Percentiles rank a stretch among this genome's conserved stretches.
Evolutionary conservation across 345 rosid species (phyloP).

Genomic region (Microcos paniculata): DNA sequence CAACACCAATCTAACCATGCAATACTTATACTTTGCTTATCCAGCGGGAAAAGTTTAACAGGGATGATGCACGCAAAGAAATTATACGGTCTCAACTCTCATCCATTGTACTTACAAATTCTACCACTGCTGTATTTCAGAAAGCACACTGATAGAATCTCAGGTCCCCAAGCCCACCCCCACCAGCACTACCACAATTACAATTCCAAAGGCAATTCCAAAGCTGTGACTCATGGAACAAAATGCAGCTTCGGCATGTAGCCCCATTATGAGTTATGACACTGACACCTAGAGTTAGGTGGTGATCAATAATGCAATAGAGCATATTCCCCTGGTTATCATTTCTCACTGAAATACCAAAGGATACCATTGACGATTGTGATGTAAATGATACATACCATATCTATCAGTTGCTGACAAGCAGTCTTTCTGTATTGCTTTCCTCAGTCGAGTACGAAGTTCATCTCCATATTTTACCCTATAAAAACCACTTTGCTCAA

Average conservation of each 20-base stretch:
- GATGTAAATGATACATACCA: slow-evolving; percentile 35
- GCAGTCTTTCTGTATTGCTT: slow-evolving; percentile 62
- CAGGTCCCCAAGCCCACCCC: neutral
- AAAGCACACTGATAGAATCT: neutral
- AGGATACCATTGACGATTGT: neutral
- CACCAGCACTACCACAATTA: too few species aligned
- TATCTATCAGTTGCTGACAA: slow-evolving; percentile 73
- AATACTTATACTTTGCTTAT: neutral
- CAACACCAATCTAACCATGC: neutral
- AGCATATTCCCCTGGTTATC: neutral
- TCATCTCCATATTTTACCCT: slow-evolving; percentile 83
- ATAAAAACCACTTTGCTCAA: slow-evolving; percentile 84
- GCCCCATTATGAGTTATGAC: neutral
- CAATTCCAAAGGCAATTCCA: too few species aligned
- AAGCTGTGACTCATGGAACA: neutral
- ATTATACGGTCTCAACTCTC: neutral
- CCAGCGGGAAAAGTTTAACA: neutral
- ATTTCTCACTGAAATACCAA: neutral
- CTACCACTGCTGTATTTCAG: neutral
- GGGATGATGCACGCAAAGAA: neutral
- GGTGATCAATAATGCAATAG: neutral
- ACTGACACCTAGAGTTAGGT: neutral
- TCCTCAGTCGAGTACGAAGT: slow-evolving; percentile 71
- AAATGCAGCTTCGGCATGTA: neutral
- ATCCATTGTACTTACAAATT: neutral